Evolutionary conservation across 768 basidiomycete genomes (phyloP), one percentile per base, ranked within the genome.

Genomic region (Boletus vinaceobasis): DNA sequence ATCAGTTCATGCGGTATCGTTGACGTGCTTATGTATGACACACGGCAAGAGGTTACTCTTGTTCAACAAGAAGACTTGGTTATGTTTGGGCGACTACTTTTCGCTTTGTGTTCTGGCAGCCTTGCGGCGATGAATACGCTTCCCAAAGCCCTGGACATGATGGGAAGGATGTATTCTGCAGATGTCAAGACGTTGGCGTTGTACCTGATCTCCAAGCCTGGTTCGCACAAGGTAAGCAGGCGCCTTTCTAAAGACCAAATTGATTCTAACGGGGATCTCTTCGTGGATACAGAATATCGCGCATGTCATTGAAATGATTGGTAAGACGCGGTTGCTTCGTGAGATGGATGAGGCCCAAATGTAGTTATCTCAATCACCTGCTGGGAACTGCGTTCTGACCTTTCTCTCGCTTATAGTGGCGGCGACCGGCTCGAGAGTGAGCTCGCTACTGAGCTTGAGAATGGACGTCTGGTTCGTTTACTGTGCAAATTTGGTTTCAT

Each of bases 401-500:
- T 39, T 50, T 52, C 44, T 44, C 33, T 36, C 23, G 33, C n/a
- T 39, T 23, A 26, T 61, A 96, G 94, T 56, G 85, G 89, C 26
- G 79, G 79, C 14, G 97, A 99, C 64, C 76, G 80, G 32, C 74
- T 98, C 17, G 94, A 98, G 68, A 77, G 79, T 15, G 90, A 98
- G 61, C 77, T 98, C 35, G 78, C 86, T 73, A 81, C 86, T 38
- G 96, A 98, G 68, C 77, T 98, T 21, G 97, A 98, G 75, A 98
- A 99, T 64, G 93, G 89, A 1, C 80, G 97, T 27, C 77, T 98
- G 10, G 89, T 98, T 31, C 80, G 97, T 45, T 72, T 98, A 47
- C 74, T 98, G 56, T 86, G 86, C 70, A 99, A 98, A 74, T 87
- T 99, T 62, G 93, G 93, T 0, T 98, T 99, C 72, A 98, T 99